Percentiles rank a stretch among this genome's conserved stretches.
Conservation (phyloP, 768 basidiomycete genomes). For the Lactarius evosmus region DNA sequence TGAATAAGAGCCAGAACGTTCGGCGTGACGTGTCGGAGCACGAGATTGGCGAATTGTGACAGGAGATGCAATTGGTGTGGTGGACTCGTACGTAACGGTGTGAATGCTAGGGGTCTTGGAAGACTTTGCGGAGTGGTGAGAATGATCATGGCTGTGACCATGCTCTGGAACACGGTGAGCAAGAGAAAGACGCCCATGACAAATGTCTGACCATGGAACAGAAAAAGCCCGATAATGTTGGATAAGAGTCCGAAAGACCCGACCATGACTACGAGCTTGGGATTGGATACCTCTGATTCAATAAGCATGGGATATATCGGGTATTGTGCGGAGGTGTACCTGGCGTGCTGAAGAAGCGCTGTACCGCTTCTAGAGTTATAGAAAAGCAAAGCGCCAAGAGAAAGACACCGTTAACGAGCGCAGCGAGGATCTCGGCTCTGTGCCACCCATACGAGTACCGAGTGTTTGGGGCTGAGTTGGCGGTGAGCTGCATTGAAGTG, state of each 20-base stretch:
- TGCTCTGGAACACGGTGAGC: slow-evolving; percentile 16
- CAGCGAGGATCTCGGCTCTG: slow-evolving; percentile 93
- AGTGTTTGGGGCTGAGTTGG: slow-evolving; percentile 54
- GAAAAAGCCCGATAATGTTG: slow-evolving; percentile 88
- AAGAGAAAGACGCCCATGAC: slow-evolving; percentile 1
- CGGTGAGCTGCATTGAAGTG: slow-evolving; percentile 53
- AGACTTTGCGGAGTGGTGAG: slow-evolving; percentile 16
- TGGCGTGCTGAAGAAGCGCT: slow-evolving; percentile 82
- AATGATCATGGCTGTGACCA: slow-evolving; percentile 34
- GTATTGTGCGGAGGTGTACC: slow-evolving; percentile 44
- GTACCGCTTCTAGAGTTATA: slow-evolving; percentile 87
- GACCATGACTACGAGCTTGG: slow-evolving; percentile 84
- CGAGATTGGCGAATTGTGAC: slow-evolving; percentile 37
- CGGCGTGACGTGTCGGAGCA: slow-evolving; percentile 28
- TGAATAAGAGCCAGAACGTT: slow-evolving; percentile 47
- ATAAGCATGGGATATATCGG: slow-evolving; percentile 4
- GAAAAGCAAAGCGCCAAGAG: slow-evolving; percentile 95
- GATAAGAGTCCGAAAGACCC: slow-evolving; percentile 86
- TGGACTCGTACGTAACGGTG: slow-evolving; percentile 3
- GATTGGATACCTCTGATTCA: slow-evolving; percentile 76
- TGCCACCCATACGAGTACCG: slow-evolving; percentile 99
- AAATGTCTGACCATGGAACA: slow-evolving; percentile 79
- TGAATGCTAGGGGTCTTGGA: slow-evolving; percentile 22
- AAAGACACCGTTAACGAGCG: slow-evolving; percentile 95
- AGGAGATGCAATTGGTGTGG: slow-evolving; percentile 3